Conservation (phyloP, 2,329 filamentous ascomycete species). For the Cladosporium austrohemisphaericum region DNA sequence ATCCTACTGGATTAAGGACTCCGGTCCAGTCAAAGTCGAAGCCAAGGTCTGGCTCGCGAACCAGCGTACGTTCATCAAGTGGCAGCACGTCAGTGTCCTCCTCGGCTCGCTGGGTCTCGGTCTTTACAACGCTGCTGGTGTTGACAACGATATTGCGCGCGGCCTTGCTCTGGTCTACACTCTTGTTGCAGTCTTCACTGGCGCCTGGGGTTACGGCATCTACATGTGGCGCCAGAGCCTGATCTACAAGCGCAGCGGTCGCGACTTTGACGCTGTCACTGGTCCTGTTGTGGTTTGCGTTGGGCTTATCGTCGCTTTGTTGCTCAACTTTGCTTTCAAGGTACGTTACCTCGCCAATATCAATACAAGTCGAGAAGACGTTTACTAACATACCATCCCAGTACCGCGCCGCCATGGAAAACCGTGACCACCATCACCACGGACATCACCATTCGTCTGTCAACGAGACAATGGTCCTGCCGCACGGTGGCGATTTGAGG, state of each 20-base stretch:
- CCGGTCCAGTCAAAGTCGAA: conserved; percentile 86
- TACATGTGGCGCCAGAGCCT: conserved; percentile 70
- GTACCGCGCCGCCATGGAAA: conserved; percentile 13
- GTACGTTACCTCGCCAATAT: too few species aligned
- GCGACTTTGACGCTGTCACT: conserved; percentile 85
- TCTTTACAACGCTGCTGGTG: conserved; percentile 81
- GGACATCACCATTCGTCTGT: neutral
- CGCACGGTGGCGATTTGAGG: conserved; percentile 6
- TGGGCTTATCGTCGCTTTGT: conserved; percentile 71
- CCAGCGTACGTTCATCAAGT: conserved; percentile 96
- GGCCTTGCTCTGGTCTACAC: conserved; percentile 81
- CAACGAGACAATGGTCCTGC: conserved; percentile 3
- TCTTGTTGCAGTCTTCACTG: conserved; percentile 74
- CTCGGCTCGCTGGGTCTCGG: conserved; percentile 79
- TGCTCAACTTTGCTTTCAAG: conserved; percentile 87
- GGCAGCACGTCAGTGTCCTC: conserved; percentile 91
- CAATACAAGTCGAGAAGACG: neutral
- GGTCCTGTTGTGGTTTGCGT: conserved; percentile 81
- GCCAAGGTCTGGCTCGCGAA: conserved; percentile 99
- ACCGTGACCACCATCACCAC: neutral
- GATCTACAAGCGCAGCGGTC: conserved; percentile 81
- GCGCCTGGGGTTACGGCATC: conserved; percentile 82
- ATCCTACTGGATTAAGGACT: conserved; percentile 87
- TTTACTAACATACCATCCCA: neutral
- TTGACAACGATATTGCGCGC: conserved; percentile 68